A percentile compares a stretch with the other conserved stretches of the same genome.
Evolutionary conservation across 2,329 filamentous ascomycete genomes (phyloP).

Genomic region (Madurella mycetomatis): DNA sequence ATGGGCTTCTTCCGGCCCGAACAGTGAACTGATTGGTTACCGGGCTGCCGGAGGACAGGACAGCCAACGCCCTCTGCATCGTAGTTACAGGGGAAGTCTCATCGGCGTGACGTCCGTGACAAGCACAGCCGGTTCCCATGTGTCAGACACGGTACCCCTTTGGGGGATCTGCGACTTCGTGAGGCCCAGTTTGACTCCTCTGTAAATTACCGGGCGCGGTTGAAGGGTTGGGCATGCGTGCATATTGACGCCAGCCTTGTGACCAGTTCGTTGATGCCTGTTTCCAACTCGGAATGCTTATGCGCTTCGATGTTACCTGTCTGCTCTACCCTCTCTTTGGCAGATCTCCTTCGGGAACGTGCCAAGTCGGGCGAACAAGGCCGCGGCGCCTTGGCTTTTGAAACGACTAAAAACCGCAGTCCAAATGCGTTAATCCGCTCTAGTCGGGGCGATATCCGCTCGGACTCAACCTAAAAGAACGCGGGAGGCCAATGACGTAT

Average conservation of each 20-base stretch:
- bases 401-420: neutral
- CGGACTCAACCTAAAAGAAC: neutral
- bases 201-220: neutral
- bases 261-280: neutral
- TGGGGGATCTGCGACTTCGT: neutral
- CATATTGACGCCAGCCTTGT: slow-evolving; percentile 1
- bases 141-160: neutral
- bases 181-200: neutral
- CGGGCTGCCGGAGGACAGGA: slow-evolving; percentile 3
- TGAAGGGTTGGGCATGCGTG: slow-evolving; percentile 5
- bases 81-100: neutral
- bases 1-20: neutral
- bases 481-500: neutral
- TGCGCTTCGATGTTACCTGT: neutral
- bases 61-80: neutral
- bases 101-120: neutral
- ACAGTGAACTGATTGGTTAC: slow-evolving; percentile 15
- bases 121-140: neutral
- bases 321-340: neutral
- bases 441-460: slow-evolving; percentile 3
- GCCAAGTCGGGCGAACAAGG: neutral
- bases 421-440: neutral
- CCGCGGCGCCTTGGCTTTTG: neutral
- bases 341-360: too few relatives aligned
- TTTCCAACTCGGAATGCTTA: neutral